A percentile compares a stretch with the other conserved stretches of the same genome.
phyloP scores from a whole-genome alignment of 306 rosid genomes.

The Lupinus albus region DNA sequence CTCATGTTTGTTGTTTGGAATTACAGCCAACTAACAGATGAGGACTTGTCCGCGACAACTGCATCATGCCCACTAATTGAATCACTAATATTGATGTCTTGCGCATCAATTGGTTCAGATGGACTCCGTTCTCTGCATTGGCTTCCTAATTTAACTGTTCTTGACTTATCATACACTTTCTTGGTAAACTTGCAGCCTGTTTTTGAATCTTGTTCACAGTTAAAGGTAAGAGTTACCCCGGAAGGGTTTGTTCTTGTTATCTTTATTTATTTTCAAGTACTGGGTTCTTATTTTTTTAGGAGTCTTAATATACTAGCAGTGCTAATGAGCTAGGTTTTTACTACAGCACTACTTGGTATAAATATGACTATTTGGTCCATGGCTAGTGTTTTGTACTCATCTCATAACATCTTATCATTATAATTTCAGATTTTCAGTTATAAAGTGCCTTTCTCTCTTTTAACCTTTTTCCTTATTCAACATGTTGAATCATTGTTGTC shows the following conservation, averaged over 20 bases:
- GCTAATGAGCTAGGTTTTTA: background rate
- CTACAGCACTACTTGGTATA: constrained; percentile 2
- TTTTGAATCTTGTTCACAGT: constrained; percentile 70
- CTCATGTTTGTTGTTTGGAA: constrained; percentile 35
- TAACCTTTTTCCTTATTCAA: constrained; percentile 2
- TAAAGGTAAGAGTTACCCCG: constrained; percentile 54
- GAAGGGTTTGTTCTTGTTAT: background rate
- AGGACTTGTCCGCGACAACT: constrained; percentile 77
- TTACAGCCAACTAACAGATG: constrained; percentile 75
- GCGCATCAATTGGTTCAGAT: constrained; percentile 63
- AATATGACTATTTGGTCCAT: background rate
- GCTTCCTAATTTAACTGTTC: constrained; percentile 64
- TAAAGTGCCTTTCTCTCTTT: background rate
- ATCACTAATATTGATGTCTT: constrained; percentile 78
- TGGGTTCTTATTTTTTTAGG: background rate
- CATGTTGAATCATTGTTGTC: background rate
- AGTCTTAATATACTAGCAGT: background rate
- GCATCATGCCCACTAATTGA: constrained; percentile 72
- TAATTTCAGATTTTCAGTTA: background rate
- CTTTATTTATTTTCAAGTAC: background rate
- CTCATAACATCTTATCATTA: background rate
- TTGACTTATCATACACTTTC: constrained; percentile 85
- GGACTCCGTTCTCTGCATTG: constrained; percentile 64
- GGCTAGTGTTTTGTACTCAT: background rate
- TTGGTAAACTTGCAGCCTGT: constrained; percentile 76